These are phyloP conservation scores for Camellia sinensis DNA, from an alignment of 148 eudicot genomes.

Conservation along the genomic window DNA sequence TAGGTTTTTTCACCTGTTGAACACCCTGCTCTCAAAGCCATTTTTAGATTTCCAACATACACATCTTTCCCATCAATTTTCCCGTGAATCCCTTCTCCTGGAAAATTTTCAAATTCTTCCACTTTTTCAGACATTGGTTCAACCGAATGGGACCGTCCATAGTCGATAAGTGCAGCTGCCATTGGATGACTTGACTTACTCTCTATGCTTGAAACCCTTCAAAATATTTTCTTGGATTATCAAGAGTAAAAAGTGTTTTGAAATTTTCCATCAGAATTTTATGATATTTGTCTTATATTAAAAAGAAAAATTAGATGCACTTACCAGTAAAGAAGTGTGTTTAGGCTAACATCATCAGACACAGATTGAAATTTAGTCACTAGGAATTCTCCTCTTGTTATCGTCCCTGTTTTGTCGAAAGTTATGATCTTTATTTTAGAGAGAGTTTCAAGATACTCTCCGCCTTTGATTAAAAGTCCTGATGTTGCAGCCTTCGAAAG, in stretches of 20 bases:
- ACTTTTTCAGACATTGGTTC: slow-evolving; percentile 72
- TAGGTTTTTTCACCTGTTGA: slow-evolving; percentile 35
- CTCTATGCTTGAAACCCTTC: slow-evolving; percentile 90
- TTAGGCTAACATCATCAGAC: slow-evolving; percentile 37
- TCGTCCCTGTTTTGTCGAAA: slow-evolving; percentile 92
- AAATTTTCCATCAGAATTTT: background rate
- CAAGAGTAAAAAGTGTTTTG: background rate
- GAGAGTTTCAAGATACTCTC: slow-evolving; percentile 74
- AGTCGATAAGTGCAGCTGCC: slow-evolving; percentile 73
- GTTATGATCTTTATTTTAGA: slow-evolving; percentile 66
- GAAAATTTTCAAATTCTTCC: slow-evolving; percentile 72
- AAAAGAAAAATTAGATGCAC: background rate
- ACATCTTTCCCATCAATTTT: slow-evolving; percentile 62
- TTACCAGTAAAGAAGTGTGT: slow-evolving; percentile 67
- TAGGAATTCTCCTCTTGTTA: slow-evolving; percentile 79
- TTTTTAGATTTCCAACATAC: slow-evolving; percentile 66
- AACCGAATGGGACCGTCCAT: slow-evolving; percentile 40
- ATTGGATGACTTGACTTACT: slow-evolving; percentile 96
- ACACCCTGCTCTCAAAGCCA: slow-evolving; percentile 68
- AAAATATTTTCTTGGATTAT: background rate
- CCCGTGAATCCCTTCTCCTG: slow-evolving; percentile 92
- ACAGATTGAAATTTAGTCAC: slow-evolving; percentile 48
- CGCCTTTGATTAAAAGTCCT: slow-evolving; percentile 86
- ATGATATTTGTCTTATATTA: no score
- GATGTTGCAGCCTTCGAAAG: slow-evolving; percentile 80